Percentiles rank a stretch among this genome's conserved stretches.
Conservation (phyloP, 1,139 yeast species). For the Candida mesenterica region DNA sequence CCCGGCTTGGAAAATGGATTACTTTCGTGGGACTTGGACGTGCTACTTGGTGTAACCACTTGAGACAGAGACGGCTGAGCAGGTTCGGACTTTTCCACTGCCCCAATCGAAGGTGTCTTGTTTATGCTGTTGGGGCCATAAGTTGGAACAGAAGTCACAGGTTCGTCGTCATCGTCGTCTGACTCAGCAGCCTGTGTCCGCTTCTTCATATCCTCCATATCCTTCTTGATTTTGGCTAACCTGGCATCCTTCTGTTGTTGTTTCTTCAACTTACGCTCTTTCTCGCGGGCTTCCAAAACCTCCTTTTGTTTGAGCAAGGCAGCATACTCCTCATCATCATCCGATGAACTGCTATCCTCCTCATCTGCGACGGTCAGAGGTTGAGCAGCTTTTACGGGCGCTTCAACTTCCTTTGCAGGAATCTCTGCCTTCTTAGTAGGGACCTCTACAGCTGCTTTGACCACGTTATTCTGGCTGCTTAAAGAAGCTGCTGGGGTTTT, state of each 20-base stretch:
- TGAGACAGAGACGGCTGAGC: constrained; percentile 10
- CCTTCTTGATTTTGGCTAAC: constrained; percentile 57
- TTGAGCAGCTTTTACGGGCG: constrained; percentile 5
- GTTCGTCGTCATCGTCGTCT: constrained; percentile 32
- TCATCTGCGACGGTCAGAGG: constrained; percentile 1
- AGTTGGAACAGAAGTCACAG: constrained; percentile 28
- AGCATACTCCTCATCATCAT: constrained; percentile 47
- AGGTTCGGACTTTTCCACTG: constrained; percentile 2
- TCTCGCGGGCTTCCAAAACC: constrained; percentile 48
- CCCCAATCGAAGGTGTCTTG: constrained; percentile 1
- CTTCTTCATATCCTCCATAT: constrained; percentile 58
- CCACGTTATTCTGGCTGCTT: not conserved
- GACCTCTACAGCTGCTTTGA: not conserved
- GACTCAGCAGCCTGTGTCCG: constrained; percentile 35
- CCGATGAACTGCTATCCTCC: constrained; percentile 23
- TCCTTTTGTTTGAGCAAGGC: constrained; percentile 47
- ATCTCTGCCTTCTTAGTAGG: constrained; percentile 1
- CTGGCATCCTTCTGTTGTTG: constrained; percentile 57
- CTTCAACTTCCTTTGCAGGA: not conserved
- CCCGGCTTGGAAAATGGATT: constrained; percentile 39
- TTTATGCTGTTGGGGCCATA: constrained; percentile 23
- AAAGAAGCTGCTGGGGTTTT: not conserved
- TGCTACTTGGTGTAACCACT: not conserved
- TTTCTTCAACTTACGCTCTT: constrained; percentile 47
- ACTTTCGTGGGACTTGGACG: constrained; percentile 23